Evolutionary conservation across 2,329 filamentous ascomycete genomes (phyloP).

Genomic region (Biscogniauxia sp.): DNA sequence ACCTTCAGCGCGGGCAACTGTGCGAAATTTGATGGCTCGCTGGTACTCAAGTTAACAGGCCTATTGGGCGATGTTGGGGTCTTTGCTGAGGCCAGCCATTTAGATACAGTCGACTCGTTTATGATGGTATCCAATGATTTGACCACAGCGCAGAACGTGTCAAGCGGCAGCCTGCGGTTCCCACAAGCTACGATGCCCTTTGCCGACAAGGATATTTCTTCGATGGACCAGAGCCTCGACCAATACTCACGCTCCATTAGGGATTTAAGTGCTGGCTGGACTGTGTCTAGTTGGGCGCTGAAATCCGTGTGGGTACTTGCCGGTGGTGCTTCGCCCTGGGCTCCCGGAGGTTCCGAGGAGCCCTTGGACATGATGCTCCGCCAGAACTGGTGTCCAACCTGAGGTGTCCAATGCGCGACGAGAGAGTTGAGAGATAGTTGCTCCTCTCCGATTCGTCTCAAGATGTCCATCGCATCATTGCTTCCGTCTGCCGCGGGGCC

Average conservation of each 20-base stretch:
- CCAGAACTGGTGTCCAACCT: conserved; percentile 7
- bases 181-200: conserved; percentile 20
- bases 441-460: conserved; percentile 19
- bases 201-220: conserved; percentile 18
- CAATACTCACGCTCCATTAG: conserved; percentile 23
- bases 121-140: conserved; percentile 23
- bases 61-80: conserved; percentile 2
- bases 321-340: background rate
- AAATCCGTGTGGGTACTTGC: conserved; percentile 5
- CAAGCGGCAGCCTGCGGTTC: conserved; percentile 13
- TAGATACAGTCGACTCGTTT: conserved; percentile 22
- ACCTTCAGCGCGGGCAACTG: conserved; percentile 17
- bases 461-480: conserved; percentile 21
- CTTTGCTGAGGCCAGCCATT: conserved; percentile 19
- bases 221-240: conserved; percentile 20
- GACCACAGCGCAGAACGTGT: conserved; percentile 18
- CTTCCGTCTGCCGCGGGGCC: conserved; percentile 16
- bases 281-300: conserved; percentile 15
- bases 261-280: conserved; percentile 17
- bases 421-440: conserved; percentile 16
- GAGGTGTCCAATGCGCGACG: conserved; percentile 18
- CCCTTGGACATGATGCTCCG: background rate
- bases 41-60: conserved; percentile 8
- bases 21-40: conserved; percentile 19
- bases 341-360: conserved; percentile 12